phyloP scores from a whole-genome alignment of 2,329 filamentous ascomycete species.

The Mollisiaceae sp. region DNA sequence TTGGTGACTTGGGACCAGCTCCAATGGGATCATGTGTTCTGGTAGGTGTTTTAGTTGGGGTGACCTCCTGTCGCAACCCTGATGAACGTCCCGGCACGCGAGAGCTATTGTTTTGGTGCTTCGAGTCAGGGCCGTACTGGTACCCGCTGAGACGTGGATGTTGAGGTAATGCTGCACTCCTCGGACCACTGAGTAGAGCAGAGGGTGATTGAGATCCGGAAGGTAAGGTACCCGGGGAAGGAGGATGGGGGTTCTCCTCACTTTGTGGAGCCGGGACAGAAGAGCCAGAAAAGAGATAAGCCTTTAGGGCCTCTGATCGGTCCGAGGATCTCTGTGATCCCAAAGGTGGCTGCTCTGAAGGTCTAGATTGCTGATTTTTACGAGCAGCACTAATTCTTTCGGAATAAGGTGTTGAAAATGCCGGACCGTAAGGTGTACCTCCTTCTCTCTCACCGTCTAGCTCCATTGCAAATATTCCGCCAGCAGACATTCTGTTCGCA shows the following conservation, averaged over 20 bases:
- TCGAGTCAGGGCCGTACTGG: slow-evolving; percentile 26
- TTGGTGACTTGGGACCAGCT: slow-evolving; percentile 31
- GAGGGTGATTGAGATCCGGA: slow-evolving; percentile 20
- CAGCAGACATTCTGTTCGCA: slow-evolving; percentile 52
- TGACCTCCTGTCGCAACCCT: slow-evolving; percentile 43
- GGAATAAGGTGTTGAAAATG: slow-evolving; percentile 70
- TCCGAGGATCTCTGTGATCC: slow-evolving; percentile 39
- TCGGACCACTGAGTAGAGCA: slow-evolving; percentile 21
- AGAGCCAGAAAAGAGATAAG: slow-evolving; percentile 55
- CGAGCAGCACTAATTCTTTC: slow-evolving; percentile 64
- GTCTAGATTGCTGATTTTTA: slow-evolving; percentile 25
- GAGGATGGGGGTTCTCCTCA: slow-evolving; percentile 29
- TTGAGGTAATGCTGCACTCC: slow-evolving; percentile 22
- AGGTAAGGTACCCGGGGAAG: slow-evolving; percentile 24
- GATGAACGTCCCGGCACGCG: slow-evolving; percentile 37
- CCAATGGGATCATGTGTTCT: slow-evolving; percentile 34
- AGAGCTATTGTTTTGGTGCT: slow-evolving; percentile 22
- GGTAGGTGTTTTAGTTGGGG: slow-evolving; percentile 38
- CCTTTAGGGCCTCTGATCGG: slow-evolving; percentile 59
- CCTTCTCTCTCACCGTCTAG: slow-evolving; percentile 63
- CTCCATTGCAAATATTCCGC: slow-evolving; percentile 70
- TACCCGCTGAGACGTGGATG: slow-evolving; percentile 27
- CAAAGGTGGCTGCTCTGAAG: slow-evolving; percentile 18
- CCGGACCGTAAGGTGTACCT: slow-evolving; percentile 62
- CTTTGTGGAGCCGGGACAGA: neutral